These are phyloP conservation scores for Rhododendron ovatum DNA, from an alignment of 148 eudicot species.

Conservation along the genomic window DNA sequence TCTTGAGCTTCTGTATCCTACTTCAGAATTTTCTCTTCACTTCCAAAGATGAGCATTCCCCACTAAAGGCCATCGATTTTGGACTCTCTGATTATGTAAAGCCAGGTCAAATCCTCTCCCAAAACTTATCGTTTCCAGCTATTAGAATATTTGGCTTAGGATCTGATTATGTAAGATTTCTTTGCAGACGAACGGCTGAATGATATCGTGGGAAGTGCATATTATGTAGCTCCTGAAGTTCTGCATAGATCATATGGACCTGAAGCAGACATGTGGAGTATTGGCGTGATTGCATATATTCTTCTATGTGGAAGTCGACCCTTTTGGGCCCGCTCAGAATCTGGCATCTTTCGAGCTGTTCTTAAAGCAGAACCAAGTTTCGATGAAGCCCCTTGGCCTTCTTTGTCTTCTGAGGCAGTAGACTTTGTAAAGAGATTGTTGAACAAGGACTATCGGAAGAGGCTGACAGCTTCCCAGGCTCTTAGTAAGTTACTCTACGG, in stretches of 20 bases:
- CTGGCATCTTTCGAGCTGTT: slow-evolving; percentile 88
- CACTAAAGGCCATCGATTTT: slow-evolving; percentile 90
- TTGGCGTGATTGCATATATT: slow-evolving; percentile 96
- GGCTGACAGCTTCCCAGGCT: slow-evolving; percentile 93
- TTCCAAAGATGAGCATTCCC: slow-evolving; percentile 72
- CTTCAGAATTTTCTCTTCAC: slow-evolving; percentile 85
- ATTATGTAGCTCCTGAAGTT: slow-evolving; percentile 96
- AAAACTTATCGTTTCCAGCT: not conserved
- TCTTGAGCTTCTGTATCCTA: slow-evolving; percentile 16
- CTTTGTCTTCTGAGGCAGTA: slow-evolving; percentile 73
- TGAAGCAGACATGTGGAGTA: slow-evolving; percentile 99
- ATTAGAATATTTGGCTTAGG: not conserved
- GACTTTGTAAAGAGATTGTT: slow-evolving; percentile 86
- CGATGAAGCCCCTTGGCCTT: slow-evolving; percentile 95
- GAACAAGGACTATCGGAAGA: slow-evolving; percentile 88
- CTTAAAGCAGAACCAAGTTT: slow-evolving; percentile 89
- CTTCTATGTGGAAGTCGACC: slow-evolving; percentile 96
- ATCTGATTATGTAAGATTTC: slow-evolving; percentile 18
- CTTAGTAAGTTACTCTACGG: slow-evolving; percentile 50
- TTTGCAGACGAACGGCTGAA: slow-evolving; percentile 86
- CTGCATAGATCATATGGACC: slow-evolving; percentile 94
- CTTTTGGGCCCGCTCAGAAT: slow-evolving; percentile 92
- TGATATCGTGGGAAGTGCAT: slow-evolving; percentile 97
- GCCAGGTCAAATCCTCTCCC: slow-evolving; percentile 59
- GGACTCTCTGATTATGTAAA: slow-evolving; percentile 96